phyloP scores from a whole-genome alignment of 2,329 filamentous ascomycete genomes.

The Alternaria atra region DNA sequence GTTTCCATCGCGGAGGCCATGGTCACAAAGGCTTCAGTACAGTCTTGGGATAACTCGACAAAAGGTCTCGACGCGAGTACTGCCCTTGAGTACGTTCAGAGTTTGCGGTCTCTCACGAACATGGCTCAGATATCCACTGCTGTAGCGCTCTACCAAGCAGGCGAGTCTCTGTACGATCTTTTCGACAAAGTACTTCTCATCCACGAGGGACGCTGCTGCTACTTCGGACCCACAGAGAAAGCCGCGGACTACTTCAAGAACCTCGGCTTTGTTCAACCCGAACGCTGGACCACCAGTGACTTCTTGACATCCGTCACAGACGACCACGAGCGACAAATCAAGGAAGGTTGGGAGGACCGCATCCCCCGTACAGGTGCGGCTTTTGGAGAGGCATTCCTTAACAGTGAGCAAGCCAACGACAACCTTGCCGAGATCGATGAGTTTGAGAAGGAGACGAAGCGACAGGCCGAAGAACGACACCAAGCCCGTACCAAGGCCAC shows the following conservation, averaged over 20 bases:
- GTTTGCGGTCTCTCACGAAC: constrained; percentile 71
- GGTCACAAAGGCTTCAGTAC: constrained; percentile 52
- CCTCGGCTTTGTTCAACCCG: constrained; percentile 72
- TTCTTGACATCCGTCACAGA: constrained; percentile 77
- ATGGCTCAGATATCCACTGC: constrained; percentile 68
- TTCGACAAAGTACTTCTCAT: constrained; percentile 54
- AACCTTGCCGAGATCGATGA: constrained; percentile 54
- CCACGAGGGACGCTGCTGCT: constrained; percentile 57
- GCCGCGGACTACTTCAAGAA: constrained; percentile 72
- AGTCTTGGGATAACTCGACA: constrained; percentile 69
- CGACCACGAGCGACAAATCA: constrained; percentile 65
- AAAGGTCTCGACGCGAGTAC: constrained; percentile 77
- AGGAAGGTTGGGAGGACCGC: constrained; percentile 65
- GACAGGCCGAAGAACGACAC: constrained; percentile 42
- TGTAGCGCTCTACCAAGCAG: constrained; percentile 77
- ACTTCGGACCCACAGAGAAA: constrained; percentile 69
- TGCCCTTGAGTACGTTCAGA: constrained; percentile 76
- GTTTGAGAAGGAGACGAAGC: constrained; percentile 47
- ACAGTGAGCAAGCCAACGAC: constrained; percentile 48
- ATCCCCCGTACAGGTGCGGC: constrained; percentile 65
- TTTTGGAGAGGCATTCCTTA: constrained; percentile 58
- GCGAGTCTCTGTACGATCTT: constrained; percentile 50
- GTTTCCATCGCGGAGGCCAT: constrained; percentile 61
- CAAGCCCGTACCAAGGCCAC: constrained; percentile 47
- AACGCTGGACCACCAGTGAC: constrained; percentile 74